Evolutionary conservation across 192 early-diverging fungal genomes (phyloP), one percentile per base, ranked within the genome.

Genomic region (Diversispora eburnea): DNA sequence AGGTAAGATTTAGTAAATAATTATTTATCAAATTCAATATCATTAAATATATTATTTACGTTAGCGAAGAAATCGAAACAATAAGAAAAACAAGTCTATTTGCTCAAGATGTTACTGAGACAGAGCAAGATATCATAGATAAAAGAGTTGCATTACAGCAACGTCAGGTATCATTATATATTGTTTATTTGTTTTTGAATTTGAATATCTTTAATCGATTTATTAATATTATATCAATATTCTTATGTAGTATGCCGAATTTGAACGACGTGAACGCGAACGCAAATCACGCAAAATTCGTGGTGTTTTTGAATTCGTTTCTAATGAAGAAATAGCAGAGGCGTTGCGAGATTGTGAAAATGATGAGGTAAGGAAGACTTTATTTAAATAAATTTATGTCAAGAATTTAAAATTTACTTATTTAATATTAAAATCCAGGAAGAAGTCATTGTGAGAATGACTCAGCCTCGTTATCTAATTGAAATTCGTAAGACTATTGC

Each of bases 121-220:
- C 91, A 52, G 95, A 98, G 78, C 87, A 88, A 88, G 87, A 87
- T 57, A 93, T 98, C 73, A 98, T 98, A 79, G 86, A 94, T 76
- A 88, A 94, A 79, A 86, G 94, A 7, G 91, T 98, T 10, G 93
- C 91, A 19, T 84, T 98, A 58, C 94, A 96, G 75, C 95, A 94
- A 73, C 87, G 87, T 71, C 93, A 88, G 74, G 87, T 90, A 83
- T 2, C 25, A 58, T 49, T 39, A 22, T 41, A 41, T 8, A 13
- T 61, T 58, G 4, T 13, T 17, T 41, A 55, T 20, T 46, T n/a
- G 33, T 54, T 20, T n/a, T n/a, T n/a, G n/a, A n/a, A n/a, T n/a
- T 51, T 47, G 19, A 19, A 19, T 49, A 8, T 19, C 42, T 6
- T 6, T 51, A 4, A 9, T 25, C 0, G 12, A 4, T 54, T 68